Base-by-base conservation (phyloP, 768 basidiomycete species). In the Russula emetica region DNA sequence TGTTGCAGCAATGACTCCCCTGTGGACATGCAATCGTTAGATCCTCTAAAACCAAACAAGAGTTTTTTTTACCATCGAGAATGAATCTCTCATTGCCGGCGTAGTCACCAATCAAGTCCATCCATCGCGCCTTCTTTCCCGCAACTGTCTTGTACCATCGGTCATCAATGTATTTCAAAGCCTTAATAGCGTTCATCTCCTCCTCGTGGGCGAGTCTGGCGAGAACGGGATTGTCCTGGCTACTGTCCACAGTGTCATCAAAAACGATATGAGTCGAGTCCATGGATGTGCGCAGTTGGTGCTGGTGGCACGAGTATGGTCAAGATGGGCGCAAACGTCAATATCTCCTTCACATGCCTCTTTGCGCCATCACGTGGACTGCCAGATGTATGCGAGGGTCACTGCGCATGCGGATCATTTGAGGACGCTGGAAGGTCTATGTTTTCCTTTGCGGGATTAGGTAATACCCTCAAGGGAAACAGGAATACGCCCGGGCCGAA, bases 91-190 rank as follows among this genome's bases (percentile, higher is more conserved):
- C 87, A 40, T 70, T 79, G 1, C 87, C 87, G 24, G 84, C 86
- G 70, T 87, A 88, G 69, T 87, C 87, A 4, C 86, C 85, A 30
- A 88, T 73, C 10, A 88, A 76, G 71, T 88, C 87, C 86, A 88
- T 87, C 83, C 81, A 83, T 61, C 82, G 70, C 14, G 77, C 79
- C 32, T 70, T 63, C 61, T 76, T 73, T 69, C 72, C 74, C 30
- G 72, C 70, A 13, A 64, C 6, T n/a, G 52, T 45, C 32, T 71
- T 66, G 63, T 77, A 81, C 81, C 81, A 82, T 50, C 61, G 62
- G 16, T 63, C 64, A 66, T 80, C 78, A 8, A 80, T 59, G 58
- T 67, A 66, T 22, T 67, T 60, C 18, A 79, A 58, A 3, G 77
- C 73, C 16, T 70, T 52, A 14, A 58, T 18, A 9, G 55, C 54